phyloP scores from a whole-genome alignment of 805 yeast genomes.

The Metahyphopichia silvanorum region DNA sequence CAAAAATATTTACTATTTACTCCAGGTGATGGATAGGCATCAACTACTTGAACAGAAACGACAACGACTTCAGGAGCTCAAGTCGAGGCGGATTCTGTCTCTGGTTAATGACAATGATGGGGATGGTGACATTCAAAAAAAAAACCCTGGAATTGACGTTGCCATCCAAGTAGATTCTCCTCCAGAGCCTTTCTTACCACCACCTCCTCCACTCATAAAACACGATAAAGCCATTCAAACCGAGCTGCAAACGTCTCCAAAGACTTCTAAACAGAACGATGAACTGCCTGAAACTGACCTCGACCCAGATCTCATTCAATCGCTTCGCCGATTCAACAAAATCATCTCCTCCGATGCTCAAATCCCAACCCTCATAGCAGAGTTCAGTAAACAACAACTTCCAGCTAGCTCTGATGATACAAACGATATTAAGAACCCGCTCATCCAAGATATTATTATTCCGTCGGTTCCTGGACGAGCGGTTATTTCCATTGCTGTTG shows the following conservation, averaged over 20 bases:
- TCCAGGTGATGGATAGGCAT: slow-evolving; percentile 29
- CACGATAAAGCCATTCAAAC: slow-evolving; percentile 25
- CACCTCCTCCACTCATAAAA: slow-evolving; percentile 2
- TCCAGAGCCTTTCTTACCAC: too few relatives aligned
- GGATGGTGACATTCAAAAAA: too few relatives aligned
- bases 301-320: slow-evolving; percentile 10
- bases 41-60: slow-evolving; percentile 37
- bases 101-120: too few relatives aligned
- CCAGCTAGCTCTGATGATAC: not conserved
- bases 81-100: slow-evolving; percentile 12
- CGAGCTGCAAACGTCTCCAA: slow-evolving; percentile 2
- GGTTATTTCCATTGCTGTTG: slow-evolving; percentile 29
- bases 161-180: slow-evolving; percentile 25
- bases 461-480: slow-evolving; percentile 2
- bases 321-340: slow-evolving; percentile 21
- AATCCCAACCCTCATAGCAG: not conserved
- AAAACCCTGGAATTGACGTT: slow-evolving; percentile 16
- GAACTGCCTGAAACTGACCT: slow-evolving; percentile 12
- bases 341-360: slow-evolving; percentile 9
- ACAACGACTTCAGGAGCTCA: slow-evolving; percentile 27
- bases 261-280: slow-evolving; percentile 5
- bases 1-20: not conserved
- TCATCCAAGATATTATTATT: slow-evolving; percentile 1
- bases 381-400: slow-evolving; percentile 1
- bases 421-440: not conserved